Conservation (phyloP, 495 filamentous ascomycete species). For the Jackrogersella multiformis region DNA sequence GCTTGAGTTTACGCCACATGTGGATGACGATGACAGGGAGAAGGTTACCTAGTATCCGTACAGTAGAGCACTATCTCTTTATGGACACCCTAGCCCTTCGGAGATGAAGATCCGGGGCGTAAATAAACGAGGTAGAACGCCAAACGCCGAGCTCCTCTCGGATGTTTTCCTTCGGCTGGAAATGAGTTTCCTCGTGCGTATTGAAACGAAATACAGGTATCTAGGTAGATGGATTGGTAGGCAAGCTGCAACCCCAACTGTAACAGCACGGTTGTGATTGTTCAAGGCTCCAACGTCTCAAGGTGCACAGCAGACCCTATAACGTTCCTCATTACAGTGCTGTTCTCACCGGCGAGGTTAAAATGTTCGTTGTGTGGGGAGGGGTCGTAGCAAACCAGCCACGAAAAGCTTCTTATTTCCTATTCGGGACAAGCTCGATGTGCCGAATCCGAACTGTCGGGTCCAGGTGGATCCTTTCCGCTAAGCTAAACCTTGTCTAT, state of each 20-base stretch:
- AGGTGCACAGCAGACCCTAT: constrained; percentile 4
- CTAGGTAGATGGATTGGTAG: not conserved
- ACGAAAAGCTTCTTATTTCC: constrained; percentile 9
- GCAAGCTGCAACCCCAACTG: not conserved
- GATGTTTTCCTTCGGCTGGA: not conserved
- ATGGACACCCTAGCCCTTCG: not conserved
- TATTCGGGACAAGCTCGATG: constrained; percentile 16
- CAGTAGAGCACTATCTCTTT: not conserved
- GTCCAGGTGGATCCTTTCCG: constrained; percentile 19
- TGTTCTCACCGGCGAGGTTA: not conserved
- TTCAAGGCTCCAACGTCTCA: not conserved
- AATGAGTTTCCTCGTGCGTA: not conserved
- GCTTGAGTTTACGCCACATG: not conserved
- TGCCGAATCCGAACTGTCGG: constrained; percentile 36
- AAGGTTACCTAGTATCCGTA: constrained; percentile 1
- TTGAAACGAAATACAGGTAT: not conserved
- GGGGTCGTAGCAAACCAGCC: constrained; percentile 8
- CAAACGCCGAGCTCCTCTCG: not conserved
- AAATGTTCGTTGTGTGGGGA: constrained; percentile 1
- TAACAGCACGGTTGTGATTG: not conserved
- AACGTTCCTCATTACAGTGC: not conserved
- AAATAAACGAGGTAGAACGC: not conserved
- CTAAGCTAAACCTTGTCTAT: constrained; percentile 20
- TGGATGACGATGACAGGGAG: constrained; percentile 11
- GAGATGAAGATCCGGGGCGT: not conserved